Conservation (phyloP, 2,329 filamentous ascomycete species). For the Trichoderma guizhouense region DNA sequence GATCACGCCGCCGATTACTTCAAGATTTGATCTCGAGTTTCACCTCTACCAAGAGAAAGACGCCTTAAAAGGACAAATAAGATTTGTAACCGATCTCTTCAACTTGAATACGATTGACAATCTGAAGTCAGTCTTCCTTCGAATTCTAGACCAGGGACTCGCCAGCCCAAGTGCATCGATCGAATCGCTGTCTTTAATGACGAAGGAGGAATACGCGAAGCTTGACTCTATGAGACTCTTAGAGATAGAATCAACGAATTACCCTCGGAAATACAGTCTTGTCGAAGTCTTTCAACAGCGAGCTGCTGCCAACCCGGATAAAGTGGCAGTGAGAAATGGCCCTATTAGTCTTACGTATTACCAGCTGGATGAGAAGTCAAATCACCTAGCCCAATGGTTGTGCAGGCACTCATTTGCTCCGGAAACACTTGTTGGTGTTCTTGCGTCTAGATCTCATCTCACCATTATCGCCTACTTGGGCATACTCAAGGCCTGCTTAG, state of each 20-base stretch:
- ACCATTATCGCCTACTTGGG: not conserved
- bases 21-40: not conserved
- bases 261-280: not conserved
- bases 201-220: not conserved
- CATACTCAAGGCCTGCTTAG: not conserved
- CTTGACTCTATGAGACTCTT: not conserved
- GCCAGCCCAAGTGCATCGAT: not conserved
- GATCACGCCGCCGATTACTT: not conserved
- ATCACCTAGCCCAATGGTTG: not conserved
- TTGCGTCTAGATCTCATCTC: not conserved
- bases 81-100: not conserved
- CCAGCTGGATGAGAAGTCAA: not conserved
- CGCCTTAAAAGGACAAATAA: not conserved
- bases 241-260: not conserved
- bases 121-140: not conserved
- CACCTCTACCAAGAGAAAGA: not conserved
- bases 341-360: not conserved
- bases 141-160: not conserved
- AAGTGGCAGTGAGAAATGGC: not conserved
- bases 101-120: not conserved
- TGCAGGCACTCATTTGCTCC: not conserved
- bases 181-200: not conserved
- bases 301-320: not conserved
- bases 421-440: not conserved
- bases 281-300: not conserved